phyloP scores from a whole-genome alignment of 495 filamentous ascomycete genomes.

The Aspergillus nanangensis region DNA sequence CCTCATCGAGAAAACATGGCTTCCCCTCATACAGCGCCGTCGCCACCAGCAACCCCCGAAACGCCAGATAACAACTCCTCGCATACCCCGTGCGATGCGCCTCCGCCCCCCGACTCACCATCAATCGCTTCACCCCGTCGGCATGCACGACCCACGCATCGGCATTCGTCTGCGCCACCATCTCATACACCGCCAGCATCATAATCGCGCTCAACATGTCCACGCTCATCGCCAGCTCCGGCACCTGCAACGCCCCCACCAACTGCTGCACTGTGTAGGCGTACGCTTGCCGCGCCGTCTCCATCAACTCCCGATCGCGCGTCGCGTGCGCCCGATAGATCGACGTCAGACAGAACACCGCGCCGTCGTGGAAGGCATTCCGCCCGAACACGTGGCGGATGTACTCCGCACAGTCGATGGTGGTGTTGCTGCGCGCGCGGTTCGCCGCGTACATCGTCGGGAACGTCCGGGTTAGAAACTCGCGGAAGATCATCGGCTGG shows the following conservation, averaged over 20 bases:
- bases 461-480: no score
- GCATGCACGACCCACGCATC: conserved; percentile 31
- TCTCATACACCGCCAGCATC: conserved; percentile 35
- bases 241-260: conserved; percentile 16
- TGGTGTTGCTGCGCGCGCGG: no score
- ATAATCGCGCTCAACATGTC: conserved; percentile 30
- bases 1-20: no score
- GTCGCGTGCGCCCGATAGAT: conserved; percentile 26
- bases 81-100: conserved; percentile 18
- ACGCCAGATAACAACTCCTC: conserved; percentile 26
- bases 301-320: conserved; percentile 17
- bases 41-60: conserved; percentile 30
- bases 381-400: conserved; percentile 20
- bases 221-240: conserved; percentile 20
- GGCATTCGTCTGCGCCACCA: conserved; percentile 27
- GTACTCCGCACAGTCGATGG: no score
- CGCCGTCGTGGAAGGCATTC: conserved; percentile 22
- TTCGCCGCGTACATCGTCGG: no score
- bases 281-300: conserved; percentile 27
- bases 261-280: conserved; percentile 20
- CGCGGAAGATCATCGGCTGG: no score
- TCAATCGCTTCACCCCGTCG: conserved; percentile 24
- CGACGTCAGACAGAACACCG: conserved; percentile 26
- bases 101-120: conserved; percentile 22
- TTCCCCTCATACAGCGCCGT: neutral